Base-by-base conservation (phyloP, 192 early-diverging fungal genomes). In the Blastocladiella britannica region DNA sequence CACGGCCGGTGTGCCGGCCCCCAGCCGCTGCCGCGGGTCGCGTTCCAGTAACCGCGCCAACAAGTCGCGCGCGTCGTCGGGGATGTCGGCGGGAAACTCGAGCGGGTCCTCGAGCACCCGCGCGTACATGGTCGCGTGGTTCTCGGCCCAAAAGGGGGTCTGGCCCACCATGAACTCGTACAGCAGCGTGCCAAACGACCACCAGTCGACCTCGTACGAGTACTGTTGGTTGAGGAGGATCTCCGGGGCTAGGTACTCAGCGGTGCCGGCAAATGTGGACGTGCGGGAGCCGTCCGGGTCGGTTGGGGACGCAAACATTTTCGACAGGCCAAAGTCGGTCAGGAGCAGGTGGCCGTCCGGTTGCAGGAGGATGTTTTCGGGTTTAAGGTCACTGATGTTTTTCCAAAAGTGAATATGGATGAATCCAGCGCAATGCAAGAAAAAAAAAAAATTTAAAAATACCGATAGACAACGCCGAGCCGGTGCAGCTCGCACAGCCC, bases 21-120 rank as follows among this genome's bases (percentile, higher is more conserved):
- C 89, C 4, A 92, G 65, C 7, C 89, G 72, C n/a, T 62, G 54
- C 0, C 53, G 51, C 2, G 89, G 88, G 37, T 47, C n/a, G 37
- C 37, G 37, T 20, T 47, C 37, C 15, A 47, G 37, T 5, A 81
- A 67, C 4, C 71, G 70, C 8, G 53, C 54, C 8, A 81, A 67
- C 15, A 81, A 65, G 30, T 65, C 66, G 8, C 60, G 67, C 6
- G 76, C 64, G 25, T 71, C 61, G 3, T 28, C 62, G 24, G 70
- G 70, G 24, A 78, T 62, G 0, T 63, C 72, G 25, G 55, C 47
- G 5, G 74, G 76, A 53, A 81, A 75, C 55, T 65, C 64, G 5
- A 79, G 60, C 1, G 65, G 64, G 57, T 78, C 76, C 47, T 74
- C 69, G 27, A 78, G 54, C 5, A 81, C 75, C 2, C 77, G 62